These are phyloP conservation scores for Colletotrichum plurivorum DNA, from an alignment of 2,329 filamentous ascomycete species.

Conservation along the genomic window DNA sequence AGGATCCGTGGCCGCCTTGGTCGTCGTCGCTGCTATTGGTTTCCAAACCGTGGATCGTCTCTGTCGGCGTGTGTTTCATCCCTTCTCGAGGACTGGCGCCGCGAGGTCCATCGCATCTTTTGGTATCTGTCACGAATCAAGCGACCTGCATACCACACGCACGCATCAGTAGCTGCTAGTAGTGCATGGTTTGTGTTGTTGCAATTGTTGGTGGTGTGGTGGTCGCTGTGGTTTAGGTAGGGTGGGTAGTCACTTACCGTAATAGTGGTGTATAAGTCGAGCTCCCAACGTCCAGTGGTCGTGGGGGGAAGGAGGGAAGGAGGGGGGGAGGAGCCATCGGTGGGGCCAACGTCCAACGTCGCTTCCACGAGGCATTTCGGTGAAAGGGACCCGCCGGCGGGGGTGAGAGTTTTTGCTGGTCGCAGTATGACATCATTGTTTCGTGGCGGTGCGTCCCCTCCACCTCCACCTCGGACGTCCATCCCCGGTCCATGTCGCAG, in stretches of 20 bases:
- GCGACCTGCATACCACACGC: slow-evolving; percentile 10
- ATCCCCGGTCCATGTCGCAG: slow-evolving; percentile 30
- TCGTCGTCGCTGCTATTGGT: slow-evolving; percentile 5
- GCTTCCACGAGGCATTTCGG: slow-evolving; percentile 25
- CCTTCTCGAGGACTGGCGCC: background rate
- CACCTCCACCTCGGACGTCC: slow-evolving; percentile 16
- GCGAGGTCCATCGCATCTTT: slow-evolving; percentile 1
- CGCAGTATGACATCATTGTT: slow-evolving; percentile 36
- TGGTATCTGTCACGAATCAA: slow-evolving; percentile 9
- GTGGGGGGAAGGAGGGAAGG: background rate
- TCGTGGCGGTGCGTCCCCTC: slow-evolving; percentile 25
- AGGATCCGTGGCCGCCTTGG: slow-evolving; percentile 5
- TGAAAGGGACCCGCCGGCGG: background rate
- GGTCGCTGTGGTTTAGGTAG: background rate
- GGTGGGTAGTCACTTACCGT: background rate
- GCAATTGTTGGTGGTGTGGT: background rate
- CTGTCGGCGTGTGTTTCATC: slow-evolving; percentile 29
- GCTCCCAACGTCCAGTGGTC: background rate
- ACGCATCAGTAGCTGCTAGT: background rate
- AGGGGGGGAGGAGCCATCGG: background rate
- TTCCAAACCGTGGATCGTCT: slow-evolving; percentile 10
- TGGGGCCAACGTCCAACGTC: slow-evolving; percentile 21
- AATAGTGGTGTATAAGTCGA: too few relatives aligned
- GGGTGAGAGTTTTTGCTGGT: slow-evolving; percentile 10
- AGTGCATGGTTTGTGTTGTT: background rate